Evolutionary conservation across 192 early-diverging fungal species (phyloP).

Genomic region (Coemansia umbellata): DNA sequence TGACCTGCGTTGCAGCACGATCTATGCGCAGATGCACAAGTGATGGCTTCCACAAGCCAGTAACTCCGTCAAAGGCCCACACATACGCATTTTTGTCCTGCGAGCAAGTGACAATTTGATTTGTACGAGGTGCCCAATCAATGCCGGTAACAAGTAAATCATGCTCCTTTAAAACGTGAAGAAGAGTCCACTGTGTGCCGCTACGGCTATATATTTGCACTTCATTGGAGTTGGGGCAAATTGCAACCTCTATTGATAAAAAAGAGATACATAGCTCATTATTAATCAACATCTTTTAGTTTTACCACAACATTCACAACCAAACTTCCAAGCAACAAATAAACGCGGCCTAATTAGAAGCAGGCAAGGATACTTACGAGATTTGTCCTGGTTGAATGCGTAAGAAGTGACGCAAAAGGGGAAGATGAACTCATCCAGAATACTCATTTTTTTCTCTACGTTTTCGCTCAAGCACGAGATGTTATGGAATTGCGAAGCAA

Average conservation of each 20-base stretch:
- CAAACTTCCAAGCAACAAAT: no score
- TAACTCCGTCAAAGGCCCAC: slow-evolving; percentile 71
- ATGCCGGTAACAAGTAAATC: slow-evolving; percentile 92
- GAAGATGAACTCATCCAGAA: slow-evolving; percentile 48
- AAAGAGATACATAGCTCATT: no score
- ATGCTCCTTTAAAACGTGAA: slow-evolving; percentile 80
- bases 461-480: background rate
- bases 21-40: slow-evolving; percentile 93
- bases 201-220: slow-evolving; percentile 81
- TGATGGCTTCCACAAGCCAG: slow-evolving; percentile 76
- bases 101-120: slow-evolving; percentile 94
- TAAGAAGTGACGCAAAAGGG: slow-evolving; percentile 80
- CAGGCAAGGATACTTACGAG: slow-evolving; percentile 63
- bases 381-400: slow-evolving; percentile 85
- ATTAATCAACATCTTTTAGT: no score
- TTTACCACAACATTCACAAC: no score
- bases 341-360: no score
- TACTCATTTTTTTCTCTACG: slow-evolving; percentile 22
- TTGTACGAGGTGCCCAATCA: slow-evolving; percentile 93
- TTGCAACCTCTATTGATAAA: slow-evolving; percentile 78
- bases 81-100: slow-evolving; percentile 99
- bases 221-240: slow-evolving; percentile 86
- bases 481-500: background rate
- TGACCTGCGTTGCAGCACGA: slow-evolving; percentile 89
- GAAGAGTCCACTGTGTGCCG: slow-evolving; percentile 57